phyloP scores from a whole-genome alignment of 129 eudicot genomes.

The Solidago caesia region DNA sequence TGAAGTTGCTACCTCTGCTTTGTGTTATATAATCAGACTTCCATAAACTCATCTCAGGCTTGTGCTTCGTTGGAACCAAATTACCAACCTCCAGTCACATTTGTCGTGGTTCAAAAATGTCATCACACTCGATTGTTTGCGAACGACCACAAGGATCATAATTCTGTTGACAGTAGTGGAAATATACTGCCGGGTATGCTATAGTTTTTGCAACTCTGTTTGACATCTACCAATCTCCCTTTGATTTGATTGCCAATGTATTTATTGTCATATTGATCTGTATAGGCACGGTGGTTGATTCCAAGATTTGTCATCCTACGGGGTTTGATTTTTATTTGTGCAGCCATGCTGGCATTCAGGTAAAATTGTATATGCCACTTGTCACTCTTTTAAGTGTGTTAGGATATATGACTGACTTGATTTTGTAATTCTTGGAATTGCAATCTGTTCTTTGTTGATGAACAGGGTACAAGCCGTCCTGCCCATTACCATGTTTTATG shows the following conservation, averaged over 20 bases:
- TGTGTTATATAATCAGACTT: background rate
- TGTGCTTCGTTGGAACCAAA: slow-evolving; percentile 72
- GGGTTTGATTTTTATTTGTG: slow-evolving; percentile 84
- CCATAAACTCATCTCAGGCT: slow-evolving; percentile 42
- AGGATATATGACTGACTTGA: background rate
- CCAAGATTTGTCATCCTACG: slow-evolving; percentile 87
- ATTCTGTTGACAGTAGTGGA: slow-evolving; percentile 70
- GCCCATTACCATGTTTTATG: slow-evolving; percentile 82
- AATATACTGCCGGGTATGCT: slow-evolving; percentile 72
- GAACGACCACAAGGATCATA: slow-evolving; percentile 58
- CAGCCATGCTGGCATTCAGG: slow-evolving; percentile 98
- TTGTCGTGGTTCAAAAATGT: slow-evolving; percentile 35
- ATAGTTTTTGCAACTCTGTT: background rate
- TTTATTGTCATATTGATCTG: too few species aligned
- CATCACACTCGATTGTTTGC: slow-evolving; percentile 88
- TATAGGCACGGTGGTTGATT: slow-evolving; percentile 81
- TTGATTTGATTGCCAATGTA: too few species aligned
- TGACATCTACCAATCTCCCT: too few species aligned
- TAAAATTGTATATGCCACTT: slow-evolving; percentile 2
- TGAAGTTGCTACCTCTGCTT: too few species aligned
- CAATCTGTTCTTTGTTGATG: background rate
- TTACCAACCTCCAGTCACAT: slow-evolving; percentile 83
- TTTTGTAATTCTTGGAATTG: background rate
- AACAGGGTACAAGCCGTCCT: slow-evolving; percentile 87
- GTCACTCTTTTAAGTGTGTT: too few species aligned